Conservation (phyloP, 2,329 filamentous ascomycete genomes). For the Volutella citrinella region DNA sequence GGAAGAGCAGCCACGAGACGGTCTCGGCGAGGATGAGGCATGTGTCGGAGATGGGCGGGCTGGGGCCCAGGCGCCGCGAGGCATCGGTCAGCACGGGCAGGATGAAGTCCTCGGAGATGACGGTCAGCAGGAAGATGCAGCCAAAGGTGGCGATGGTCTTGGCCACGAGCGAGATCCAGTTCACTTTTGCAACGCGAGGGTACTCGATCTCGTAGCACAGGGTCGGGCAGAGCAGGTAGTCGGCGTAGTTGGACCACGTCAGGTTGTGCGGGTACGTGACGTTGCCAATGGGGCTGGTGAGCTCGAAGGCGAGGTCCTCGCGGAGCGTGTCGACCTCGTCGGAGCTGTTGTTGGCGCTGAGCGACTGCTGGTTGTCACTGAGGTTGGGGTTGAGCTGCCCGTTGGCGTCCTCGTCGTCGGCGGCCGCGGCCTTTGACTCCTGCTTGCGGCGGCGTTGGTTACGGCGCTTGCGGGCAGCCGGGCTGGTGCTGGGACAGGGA, state of each 20-base stretch:
- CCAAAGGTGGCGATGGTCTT: constrained; percentile 91
- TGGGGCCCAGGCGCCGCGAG: constrained; percentile 45
- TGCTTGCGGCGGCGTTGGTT: constrained; percentile 15
- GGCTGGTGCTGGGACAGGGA: constrained; percentile 11
- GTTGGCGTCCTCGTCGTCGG: constrained; percentile 24
- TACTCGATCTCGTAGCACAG: constrained; percentile 98
- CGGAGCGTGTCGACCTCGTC: constrained; percentile 67
- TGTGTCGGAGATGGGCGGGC: constrained; percentile 56
- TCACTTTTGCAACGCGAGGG: constrained; percentile 70
- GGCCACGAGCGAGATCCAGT: constrained; percentile 77
- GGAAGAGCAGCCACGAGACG: constrained; percentile 87
- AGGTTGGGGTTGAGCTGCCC: not conserved
- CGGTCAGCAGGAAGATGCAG: constrained; percentile 90
- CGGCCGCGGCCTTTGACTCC: constrained; percentile 19
- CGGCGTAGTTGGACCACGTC: constrained; percentile 75
- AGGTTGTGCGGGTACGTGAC: constrained; percentile 90
- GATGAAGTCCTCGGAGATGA: constrained; percentile 93
- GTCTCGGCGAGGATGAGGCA: constrained; percentile 82
- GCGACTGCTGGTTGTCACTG: not conserved
- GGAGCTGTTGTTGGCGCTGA: constrained; percentile 22
- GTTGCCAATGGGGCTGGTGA: constrained; percentile 86
- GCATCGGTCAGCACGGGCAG: constrained; percentile 82
- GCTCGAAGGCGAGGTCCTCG: constrained; percentile 83
- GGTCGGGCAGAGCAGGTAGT: constrained; percentile 89
- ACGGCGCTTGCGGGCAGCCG: constrained; percentile 21